Percentiles rank a stretch among this genome's conserved stretches.
Conservation (phyloP, 164 flowering plant genomes). For the Platanus orientalis region DNA sequence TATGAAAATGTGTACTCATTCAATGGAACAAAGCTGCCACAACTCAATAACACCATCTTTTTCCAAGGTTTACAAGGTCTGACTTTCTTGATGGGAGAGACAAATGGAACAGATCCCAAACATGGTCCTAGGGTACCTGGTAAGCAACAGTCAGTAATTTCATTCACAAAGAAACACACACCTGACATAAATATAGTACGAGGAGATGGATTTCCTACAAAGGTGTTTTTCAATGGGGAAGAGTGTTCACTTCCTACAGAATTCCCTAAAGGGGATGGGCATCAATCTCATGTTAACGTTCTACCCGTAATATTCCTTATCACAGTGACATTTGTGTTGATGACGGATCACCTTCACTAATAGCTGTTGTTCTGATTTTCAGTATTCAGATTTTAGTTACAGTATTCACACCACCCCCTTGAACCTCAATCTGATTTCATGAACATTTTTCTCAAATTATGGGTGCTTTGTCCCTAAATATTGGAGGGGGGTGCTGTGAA, state of each 20-base stretch:
- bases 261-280: no score
- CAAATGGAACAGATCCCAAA: conserved; percentile 45
- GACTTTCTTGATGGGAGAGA: conserved; percentile 48
- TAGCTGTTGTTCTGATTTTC: neutral
- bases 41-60: conserved; percentile 49
- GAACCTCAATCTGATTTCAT: no score
- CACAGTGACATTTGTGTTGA: conserved; percentile 17
- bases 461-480: no score
- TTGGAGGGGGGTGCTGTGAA: neutral
- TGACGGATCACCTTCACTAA: conserved; percentile 14
- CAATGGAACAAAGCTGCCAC: conserved; percentile 54
- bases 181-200: conserved; percentile 32
- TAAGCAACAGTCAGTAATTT: conserved; percentile 74
- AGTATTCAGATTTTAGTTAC: neutral
- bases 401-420: neutral
- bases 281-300: conserved; percentile 11
- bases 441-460: neutral
- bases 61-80: conserved; percentile 64
- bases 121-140: conserved; percentile 72
- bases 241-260: no score
- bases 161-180: conserved; percentile 53
- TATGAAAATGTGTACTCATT: conserved; percentile 69
- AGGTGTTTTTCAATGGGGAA: no score
- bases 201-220: conserved; percentile 88
- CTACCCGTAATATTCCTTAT: conserved; percentile 10